Evolutionary conservation across 176 grass and related monocot genomes (phyloP), one percentile per base, ranked within the genome.

Genomic region (Triticum turgidum): DNA sequence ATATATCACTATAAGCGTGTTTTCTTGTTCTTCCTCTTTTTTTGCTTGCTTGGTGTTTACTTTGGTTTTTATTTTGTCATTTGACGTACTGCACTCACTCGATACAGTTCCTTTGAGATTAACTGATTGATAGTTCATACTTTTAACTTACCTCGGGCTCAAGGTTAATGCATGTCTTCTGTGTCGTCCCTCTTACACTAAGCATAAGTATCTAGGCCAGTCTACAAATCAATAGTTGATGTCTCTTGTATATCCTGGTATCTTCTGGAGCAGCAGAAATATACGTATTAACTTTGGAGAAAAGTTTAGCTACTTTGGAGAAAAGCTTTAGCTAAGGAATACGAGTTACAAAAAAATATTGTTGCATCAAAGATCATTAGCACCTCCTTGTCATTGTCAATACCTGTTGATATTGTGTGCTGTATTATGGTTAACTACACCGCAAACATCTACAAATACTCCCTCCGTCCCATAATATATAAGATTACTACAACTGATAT

Each of bases 1-100:
- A 49, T 54, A 76, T 76, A 76, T 47, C 45, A 30, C 24, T 84
- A 30, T 49, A 76, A 84, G 69, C 21, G 75, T 83, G 68, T 80
- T 62, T 84, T 84, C 76, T 75, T 69, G 37, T 69, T 87, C 58
- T 69, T 64, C 61, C 63, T 77, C 73, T 35, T 17, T 34, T 34
- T 35, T 12, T 44, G 38, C 69, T 85, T 81, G 69, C 69, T 47
- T 74, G 20, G 75, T 83, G 27, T 52, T 75, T 45, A 14, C 38
- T 80, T 83, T n/a, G 4, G 9, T 17, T 68, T 73, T 41, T 7
- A 18, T 56, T 65, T 24, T 51, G 10, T 10, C 17, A 75, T 47
- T 15, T 68, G 65, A 68, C 30, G 6, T 18, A 42, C 12, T 65
- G 14, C 21, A 14, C 10, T 77, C 59, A 66, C 11, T 80, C 9